Conservation (phyloP, 192 early-diverging fungal genomes). For the Chytriomyces sp. region DNA sequence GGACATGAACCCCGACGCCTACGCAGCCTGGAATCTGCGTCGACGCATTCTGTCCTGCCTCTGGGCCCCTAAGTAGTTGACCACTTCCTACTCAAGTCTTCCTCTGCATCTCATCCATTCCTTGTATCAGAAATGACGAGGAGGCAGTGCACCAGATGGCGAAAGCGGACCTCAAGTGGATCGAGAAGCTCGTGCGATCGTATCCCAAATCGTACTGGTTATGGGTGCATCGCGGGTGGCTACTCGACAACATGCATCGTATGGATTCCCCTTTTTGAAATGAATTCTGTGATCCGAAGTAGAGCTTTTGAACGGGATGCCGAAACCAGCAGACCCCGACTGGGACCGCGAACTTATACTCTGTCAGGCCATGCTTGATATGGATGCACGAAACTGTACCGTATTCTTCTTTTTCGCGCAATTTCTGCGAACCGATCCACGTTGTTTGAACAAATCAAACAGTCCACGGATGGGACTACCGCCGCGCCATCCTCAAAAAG, state of each 20-base stretch:
- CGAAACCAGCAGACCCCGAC: constrained; percentile 50
- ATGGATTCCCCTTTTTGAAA: not conserved
- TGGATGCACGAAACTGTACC: constrained; percentile 92
- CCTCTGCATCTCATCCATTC: not conserved
- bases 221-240: constrained; percentile 96
- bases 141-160: constrained; percentile 49
- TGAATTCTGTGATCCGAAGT: not conserved
- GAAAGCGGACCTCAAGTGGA: constrained; percentile 72
- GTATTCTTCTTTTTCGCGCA: not conserved
- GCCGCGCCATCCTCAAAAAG: constrained; percentile 77
- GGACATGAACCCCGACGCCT: constrained; percentile 84
- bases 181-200: constrained; percentile 68
- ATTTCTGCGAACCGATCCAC: not conserved
- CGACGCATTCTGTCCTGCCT: constrained; percentile 64
- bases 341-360: constrained; percentile 82
- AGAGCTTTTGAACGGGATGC: not conserved
- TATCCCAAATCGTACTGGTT: constrained; percentile 97
- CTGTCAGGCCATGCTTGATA: constrained; percentile 74
- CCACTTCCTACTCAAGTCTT: not conserved
- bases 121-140: constrained; percentile 31
- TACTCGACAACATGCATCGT: constrained; percentile 70
- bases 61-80: not conserved
- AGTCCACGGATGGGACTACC: constrained; percentile 98
- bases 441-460: constrained; percentile 13
- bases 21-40: constrained; percentile 94